phyloP scores from a whole-genome alignment of 768 basidiomycete species.

The Lentinula lateritia region DNA sequence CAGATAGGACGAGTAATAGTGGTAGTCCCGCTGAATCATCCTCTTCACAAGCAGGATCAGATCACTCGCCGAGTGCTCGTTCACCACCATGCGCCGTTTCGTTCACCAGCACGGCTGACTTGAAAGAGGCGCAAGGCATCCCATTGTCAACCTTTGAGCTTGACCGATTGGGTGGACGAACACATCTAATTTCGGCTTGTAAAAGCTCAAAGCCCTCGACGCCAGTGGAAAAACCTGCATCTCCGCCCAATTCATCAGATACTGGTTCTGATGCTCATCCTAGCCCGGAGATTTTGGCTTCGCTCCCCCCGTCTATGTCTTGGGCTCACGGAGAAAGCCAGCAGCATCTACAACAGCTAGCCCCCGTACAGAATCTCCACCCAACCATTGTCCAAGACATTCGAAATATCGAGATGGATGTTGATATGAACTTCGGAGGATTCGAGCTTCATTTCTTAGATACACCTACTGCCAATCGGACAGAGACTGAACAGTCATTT shows the following conservation, averaged over 20 bases:
- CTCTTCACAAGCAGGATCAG: background rate
- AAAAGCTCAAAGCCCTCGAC: background rate
- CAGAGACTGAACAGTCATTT: background rate
- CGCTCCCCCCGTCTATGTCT: background rate
- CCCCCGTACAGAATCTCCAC: slow-evolving; percentile 28
- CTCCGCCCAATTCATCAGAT: background rate
- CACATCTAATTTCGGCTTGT: slow-evolving; percentile 30
- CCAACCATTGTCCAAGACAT: slow-evolving; percentile 52
- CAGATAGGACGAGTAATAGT: slow-evolving; percentile 8
- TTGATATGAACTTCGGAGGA: background rate
- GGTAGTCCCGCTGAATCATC: slow-evolving; percentile 3
- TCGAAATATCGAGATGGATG: slow-evolving; percentile 25
- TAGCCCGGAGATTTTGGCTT: background rate
- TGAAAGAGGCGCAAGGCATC: slow-evolving; percentile 13
- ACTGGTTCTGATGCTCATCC: background rate
- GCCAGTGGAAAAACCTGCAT: background rate
- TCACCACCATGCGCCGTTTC: slow-evolving; percentile 3
- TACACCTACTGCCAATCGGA: background rate
- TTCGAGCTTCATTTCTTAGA: background rate
- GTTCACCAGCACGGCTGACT: slow-evolving; percentile 10
- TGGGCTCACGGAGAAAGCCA: background rate
- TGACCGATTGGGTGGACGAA: slow-evolving; percentile 51
- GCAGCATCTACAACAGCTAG: slow-evolving; percentile 5
- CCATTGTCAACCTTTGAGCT: slow-evolving; percentile 39
- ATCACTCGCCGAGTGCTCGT: background rate